Base-by-base conservation (phyloP, 192 early-diverging fungal genomes). In the Coemansia sp. region DNA sequence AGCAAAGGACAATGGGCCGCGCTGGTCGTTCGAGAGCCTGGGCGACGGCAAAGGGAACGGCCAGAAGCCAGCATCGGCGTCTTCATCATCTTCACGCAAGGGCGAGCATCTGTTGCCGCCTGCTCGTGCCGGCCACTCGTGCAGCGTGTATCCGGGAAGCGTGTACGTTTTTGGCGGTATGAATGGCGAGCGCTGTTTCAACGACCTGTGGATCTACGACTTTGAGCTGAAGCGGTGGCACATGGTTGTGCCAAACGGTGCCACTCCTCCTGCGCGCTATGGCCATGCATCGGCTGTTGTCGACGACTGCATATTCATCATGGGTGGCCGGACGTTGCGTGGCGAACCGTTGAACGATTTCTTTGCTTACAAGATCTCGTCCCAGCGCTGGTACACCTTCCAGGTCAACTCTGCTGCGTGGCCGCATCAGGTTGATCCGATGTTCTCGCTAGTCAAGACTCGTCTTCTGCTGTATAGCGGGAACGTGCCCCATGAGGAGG, bases 321-420 rank as follows among this genome's bases (percentile, higher is more conserved):
- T 82, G 75, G 84, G 84, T 42, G 84, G 84, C 0, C 79, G 80
- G 21, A 71, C 70, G 41, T 43, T 74, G 13, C 51, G 60, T 4
- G 76, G 76, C 48, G 64, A 76, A 62, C 72, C 77, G 10, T 49
- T 77, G 43, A 74, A 72, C 45, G 84, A 85, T 71, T 82, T 78
- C 51, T 85, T 78, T 22, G 78, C 79, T 0, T 85, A 82, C 69
- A 82, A 78, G 68, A 69, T 85, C 41, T 61, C 73, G 32, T 68
- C 73, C 13, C 76, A 83, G 67, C 81, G 81, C 63, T 83, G 81
- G 81, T 83, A 83, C 69, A 83, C 81, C 22, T 83, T 83, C 76
- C 81, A 75, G 65, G 67, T 74, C 51, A 75, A 75, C 62, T 65
- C 76, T 9, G 73, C 81, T 7, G 52, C 75, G 32, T 83, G 81